Base-by-base conservation (phyloP, 331 rosid species). In the Acacia pycnantha region DNA sequence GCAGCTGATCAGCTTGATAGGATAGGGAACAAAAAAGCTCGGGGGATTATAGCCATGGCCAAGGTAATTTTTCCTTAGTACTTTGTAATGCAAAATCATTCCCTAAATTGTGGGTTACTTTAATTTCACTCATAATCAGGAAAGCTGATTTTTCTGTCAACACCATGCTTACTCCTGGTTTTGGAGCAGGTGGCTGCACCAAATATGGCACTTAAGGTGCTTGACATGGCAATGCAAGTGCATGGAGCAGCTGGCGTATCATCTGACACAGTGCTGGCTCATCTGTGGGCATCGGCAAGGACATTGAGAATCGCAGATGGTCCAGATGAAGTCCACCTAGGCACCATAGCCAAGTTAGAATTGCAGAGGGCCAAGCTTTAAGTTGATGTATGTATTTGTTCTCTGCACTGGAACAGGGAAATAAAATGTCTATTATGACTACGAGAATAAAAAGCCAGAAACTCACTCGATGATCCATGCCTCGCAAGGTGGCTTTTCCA, bases 221-320 rank as follows among this genome's bases (percentile, higher is more conserved):
- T 96, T 70, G 98, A 94, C 93, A 86, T 90, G 97, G 98, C 98
- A n/a, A 96, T 96, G 54, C 99, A 96, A 91, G 99, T 92, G 81
- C 98, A 96, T 77, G 98, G 99, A 29, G 99, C 80, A 12, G 97
- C 92, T 24, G 98, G 99, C 46, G 22, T 96, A 33, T 92, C 99
- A 33, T 90, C 97, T n/a, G 99, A 93, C 88, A 91, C 97, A 0
- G 93, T 87, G 79, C 94, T 96, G n/a, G 87, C 98, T 18, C 97
- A 94, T 89, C 95, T 94, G 44, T 96, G 99, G 99, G 97, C 95
- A n/a, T 4, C 93, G 1, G 88, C 99, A 35, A 89, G 99, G 83
- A 96, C 99, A 1, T 70, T 96, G 80, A 90, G 99, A 85, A 92
- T 96, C 8, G 97, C 98, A 6, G 98, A 94, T 16, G 98, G 99